phyloP scores from a whole-genome alignment of 306 rosid genomes.

The Cucurbita maxima region DNA sequence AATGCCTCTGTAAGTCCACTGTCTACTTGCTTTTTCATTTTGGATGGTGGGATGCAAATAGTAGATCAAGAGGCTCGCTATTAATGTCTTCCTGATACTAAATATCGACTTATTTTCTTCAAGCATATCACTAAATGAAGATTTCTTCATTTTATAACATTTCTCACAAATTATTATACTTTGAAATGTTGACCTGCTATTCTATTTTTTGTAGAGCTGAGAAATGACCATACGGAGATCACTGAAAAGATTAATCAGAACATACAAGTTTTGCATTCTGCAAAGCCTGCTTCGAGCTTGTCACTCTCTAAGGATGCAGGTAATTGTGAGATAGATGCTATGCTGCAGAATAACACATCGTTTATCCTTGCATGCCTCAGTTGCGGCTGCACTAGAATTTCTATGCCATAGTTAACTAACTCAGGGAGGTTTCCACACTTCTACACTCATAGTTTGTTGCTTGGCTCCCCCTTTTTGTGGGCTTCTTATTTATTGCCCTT shows the following conservation, averaged over 20 bases:
- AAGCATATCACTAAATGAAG: background rate
- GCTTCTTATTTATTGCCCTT: background rate
- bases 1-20: background rate
- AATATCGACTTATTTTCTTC: background rate
- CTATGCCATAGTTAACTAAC: background rate
- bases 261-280: constrained; percentile 54
- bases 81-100: background rate
- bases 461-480: background rate
- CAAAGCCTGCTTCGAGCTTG: constrained; percentile 32
- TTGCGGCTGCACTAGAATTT: background rate
- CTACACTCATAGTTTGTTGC: background rate
- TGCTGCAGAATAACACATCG: background rate
- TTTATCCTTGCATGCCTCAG: background rate
- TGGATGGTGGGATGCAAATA: background rate
- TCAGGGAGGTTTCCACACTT: background rate
- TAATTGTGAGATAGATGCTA: constrained; percentile 2
- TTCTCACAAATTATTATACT: background rate
- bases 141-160: background rate
- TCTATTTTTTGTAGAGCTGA: constrained; percentile 35
- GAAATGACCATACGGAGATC: constrained; percentile 52
- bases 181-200: background rate
- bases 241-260: constrained; percentile 61
- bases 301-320: constrained; percentile 34
- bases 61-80: background rate
- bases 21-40: background rate